Conservation (phyloP, 208 protist genomes). For the Wallacemonas rigidus region DNA sequence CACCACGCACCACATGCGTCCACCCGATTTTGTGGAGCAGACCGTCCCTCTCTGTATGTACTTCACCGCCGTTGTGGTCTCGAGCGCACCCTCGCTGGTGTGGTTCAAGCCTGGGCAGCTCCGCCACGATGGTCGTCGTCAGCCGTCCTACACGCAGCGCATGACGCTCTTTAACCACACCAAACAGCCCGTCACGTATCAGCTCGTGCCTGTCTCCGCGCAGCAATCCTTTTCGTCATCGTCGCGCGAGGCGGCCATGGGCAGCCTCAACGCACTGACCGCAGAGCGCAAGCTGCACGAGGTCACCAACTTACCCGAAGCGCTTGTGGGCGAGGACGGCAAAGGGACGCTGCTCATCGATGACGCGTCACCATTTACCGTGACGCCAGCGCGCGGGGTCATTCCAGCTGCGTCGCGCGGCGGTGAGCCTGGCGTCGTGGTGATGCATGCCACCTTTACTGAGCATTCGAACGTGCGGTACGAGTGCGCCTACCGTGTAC, state of each 20-base stretch:
- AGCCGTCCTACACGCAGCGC: conserved; percentile 62
- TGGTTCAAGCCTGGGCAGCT: conserved; percentile 83
- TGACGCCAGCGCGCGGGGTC: conserved; percentile 45
- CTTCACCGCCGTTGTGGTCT: conserved; percentile 49
- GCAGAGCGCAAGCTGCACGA: conserved; percentile 38
- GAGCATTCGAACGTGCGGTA: conserved; percentile 76
- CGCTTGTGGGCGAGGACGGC: conserved; percentile 9
- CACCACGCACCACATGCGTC: not conserved
- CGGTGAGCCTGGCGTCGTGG: conserved; percentile 53
- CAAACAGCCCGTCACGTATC: conserved; percentile 44
- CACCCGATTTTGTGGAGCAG: conserved; percentile 25
- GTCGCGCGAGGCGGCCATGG: conserved; percentile 6
- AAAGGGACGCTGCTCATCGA: conserved; percentile 30
- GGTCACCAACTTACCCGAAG: conserved; percentile 47
- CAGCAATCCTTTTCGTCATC: conserved; percentile 5
- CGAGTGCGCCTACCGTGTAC: conserved; percentile 61
- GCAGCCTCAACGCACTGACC: conserved; percentile 13
- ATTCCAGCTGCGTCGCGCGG: conserved; percentile 73
- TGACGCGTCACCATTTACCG: conserved; percentile 49
- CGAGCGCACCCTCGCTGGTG: conserved; percentile 45
- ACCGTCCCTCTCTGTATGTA: conserved; percentile 48
- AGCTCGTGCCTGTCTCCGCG: conserved; percentile 29
- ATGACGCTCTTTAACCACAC: conserved; percentile 63
- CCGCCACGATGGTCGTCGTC: conserved; percentile 74
- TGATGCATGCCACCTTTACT: conserved; percentile 51